phyloP scores from a whole-genome alignment of 805 yeast genomes.

The Barnettozyma botsteinii region DNA sequence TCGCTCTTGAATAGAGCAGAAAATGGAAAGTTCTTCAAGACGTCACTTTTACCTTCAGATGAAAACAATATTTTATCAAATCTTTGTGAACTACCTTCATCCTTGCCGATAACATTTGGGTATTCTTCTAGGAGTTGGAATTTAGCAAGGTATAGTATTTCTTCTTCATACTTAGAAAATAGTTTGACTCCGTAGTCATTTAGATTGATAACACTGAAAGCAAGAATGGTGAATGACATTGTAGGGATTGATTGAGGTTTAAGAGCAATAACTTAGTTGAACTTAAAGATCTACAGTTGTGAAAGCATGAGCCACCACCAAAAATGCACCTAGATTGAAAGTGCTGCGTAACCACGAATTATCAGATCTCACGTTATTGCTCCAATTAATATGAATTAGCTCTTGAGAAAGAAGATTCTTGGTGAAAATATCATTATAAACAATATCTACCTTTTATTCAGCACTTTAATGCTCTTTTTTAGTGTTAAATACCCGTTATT shows the following conservation, averaged over 20 bases:
- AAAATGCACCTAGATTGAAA: no score
- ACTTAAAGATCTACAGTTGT: background rate
- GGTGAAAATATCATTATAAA: no score
- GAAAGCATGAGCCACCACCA: no score
- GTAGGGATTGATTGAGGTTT: no score
- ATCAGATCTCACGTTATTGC: no score
- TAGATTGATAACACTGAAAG: conserved; percentile 21
- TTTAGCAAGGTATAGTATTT: conserved; percentile 18
- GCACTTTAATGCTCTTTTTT: no score
- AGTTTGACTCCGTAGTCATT: conserved; percentile 24
- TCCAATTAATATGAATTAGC: no score
- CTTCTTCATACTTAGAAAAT: conserved; percentile 17
- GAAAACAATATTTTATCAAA: conserved; percentile 15
- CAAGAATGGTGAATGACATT: conserved; percentile 17
- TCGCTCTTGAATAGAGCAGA: conserved; percentile 18
- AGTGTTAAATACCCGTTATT: no score
- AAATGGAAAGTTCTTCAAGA: conserved; percentile 21
- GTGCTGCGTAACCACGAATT: no score
- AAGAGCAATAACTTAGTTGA: no score
- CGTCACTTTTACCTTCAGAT: conserved; percentile 4
- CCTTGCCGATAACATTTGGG: conserved; percentile 11
- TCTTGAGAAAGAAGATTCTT: no score
- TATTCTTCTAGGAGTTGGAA: conserved; percentile 17
- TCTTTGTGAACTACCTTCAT: conserved; percentile 23
- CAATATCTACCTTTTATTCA: no score